Conservation (phyloP, 169 alveolate genomes). For the Cryptosporidium parvum region DNA sequence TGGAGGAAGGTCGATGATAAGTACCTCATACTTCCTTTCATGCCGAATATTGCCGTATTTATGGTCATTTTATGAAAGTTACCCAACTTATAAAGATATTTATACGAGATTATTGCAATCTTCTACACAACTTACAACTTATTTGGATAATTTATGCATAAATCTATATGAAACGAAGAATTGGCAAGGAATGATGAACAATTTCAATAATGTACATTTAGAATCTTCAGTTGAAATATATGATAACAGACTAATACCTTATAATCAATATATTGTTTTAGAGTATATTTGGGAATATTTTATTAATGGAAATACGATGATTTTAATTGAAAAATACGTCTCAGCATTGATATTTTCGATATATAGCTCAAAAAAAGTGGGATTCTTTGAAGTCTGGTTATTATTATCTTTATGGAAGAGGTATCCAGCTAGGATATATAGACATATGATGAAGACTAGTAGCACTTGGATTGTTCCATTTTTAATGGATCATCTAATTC, state of each 20-base stretch:
- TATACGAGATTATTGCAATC: conserved; percentile 26
- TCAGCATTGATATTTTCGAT: conserved; percentile 31
- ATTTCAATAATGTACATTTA: not conserved
- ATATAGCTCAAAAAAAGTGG: not conserved
- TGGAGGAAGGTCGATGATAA: conserved; percentile 55
- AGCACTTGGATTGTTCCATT: conserved; percentile 40
- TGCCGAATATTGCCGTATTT: conserved; percentile 7
- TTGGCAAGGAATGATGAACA: conserved; percentile 51
- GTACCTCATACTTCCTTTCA: conserved; percentile 24
- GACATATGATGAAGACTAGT: conserved; percentile 27
- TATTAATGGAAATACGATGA: conserved; percentile 44
- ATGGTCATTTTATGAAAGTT: conserved; percentile 64
- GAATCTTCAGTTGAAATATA: conserved; percentile 6
- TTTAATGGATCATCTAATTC: conserved; percentile 49
- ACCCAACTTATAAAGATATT: conserved; percentile 59
- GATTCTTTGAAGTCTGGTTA: conserved; percentile 42
- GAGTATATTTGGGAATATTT: conserved; percentile 63
- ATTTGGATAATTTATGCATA: conserved; percentile 30
- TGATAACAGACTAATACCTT: conserved; percentile 25
- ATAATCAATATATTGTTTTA: conserved; percentile 46
- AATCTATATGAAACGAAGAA: conserved; percentile 20
- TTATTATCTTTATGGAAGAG: conserved; percentile 67
- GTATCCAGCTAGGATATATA: conserved; percentile 54
- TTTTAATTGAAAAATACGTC: conserved; percentile 46
- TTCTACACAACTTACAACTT: conserved; percentile 20